Evolutionary conservation across 768 basidiomycete genomes (phyloP).

Genomic region (Naganishia antarctica): DNA sequence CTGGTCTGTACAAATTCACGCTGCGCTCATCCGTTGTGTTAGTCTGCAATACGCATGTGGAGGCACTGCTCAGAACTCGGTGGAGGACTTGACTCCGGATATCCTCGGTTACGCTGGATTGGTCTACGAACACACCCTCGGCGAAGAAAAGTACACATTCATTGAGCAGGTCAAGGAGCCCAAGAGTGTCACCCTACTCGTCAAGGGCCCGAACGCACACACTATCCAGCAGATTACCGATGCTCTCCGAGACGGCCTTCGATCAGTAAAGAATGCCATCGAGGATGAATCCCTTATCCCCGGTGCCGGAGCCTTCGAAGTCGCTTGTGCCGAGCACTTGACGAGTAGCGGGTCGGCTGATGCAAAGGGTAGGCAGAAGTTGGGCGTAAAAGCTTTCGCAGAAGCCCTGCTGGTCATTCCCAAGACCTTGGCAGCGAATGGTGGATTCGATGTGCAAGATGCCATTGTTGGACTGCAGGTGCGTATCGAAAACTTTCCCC

Average conservation of each 20-base stretch:
- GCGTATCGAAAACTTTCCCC: too few relatives aligned
- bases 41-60: conserved; percentile 83
- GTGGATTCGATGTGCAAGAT: conserved; percentile 95
- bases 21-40: not conserved
- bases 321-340: conserved; percentile 81
- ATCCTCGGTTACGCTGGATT: conserved; percentile 95
- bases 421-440: conserved; percentile 92
- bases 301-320: conserved; percentile 97
- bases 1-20: conserved; percentile 33
- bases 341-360: conserved; percentile 69
- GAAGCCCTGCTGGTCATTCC: conserved; percentile 91
- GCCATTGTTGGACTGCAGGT: conserved; percentile 79
- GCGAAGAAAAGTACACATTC: conserved; percentile 98
- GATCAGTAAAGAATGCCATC: conserved; percentile 92
- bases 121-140: conserved; percentile 97
- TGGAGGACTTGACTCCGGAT: conserved; percentile 87
- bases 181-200: conserved; percentile 87
- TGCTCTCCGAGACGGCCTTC: conserved; percentile 92
- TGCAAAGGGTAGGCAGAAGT: conserved; percentile 90
- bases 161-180: conserved; percentile 94
- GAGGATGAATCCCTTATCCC: conserved; percentile 85
- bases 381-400: conserved; percentile 95
- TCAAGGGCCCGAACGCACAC: conserved; percentile 95
- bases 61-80: conserved; percentile 93
- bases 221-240: conserved; percentile 96